These are phyloP conservation scores for Tuctoria greenei DNA, from an alignment of 176 grass and related monocot genomes.

Conservation along the genomic window DNA sequence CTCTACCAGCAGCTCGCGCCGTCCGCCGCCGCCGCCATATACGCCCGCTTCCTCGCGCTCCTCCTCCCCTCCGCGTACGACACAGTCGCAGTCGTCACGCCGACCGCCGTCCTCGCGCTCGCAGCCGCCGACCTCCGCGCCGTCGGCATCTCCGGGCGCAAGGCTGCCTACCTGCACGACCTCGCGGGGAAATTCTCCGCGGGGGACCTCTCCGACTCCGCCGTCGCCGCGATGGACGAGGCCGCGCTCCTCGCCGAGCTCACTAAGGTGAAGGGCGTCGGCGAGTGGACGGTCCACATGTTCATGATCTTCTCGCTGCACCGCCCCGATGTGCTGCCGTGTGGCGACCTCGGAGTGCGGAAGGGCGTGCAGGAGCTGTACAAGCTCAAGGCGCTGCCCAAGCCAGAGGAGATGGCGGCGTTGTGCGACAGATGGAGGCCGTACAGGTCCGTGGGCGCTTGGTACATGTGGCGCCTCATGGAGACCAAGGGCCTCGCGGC, in stretches of 20 bases:
- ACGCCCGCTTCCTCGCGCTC: constrained; percentile 55
- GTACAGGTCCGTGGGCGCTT: constrained; percentile 60
- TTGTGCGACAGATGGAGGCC: constrained; percentile 55
- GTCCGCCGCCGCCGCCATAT: constrained; percentile 54
- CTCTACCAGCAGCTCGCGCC: constrained; percentile 61
- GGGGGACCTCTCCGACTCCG: constrained; percentile 47
- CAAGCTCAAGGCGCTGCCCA: constrained; percentile 46
- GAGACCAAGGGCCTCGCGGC: constrained; percentile 45
- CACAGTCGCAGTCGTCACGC: constrained; percentile 12
- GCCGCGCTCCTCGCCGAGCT: constrained; percentile 46
- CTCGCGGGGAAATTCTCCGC: constrained; percentile 45
- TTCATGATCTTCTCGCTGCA: constrained; percentile 83
- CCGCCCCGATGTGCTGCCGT: constrained; percentile 64
- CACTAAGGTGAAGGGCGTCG: constrained; percentile 54
- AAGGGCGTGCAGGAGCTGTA: constrained; percentile 70
- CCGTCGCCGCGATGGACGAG: constrained; percentile 49
- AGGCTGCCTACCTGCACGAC: constrained; percentile 56
- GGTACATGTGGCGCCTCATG: constrained; percentile 76
- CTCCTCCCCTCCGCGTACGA: constrained; percentile 15
- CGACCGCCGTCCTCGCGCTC: constrained; percentile 50
- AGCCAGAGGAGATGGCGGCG: constrained; percentile 56
- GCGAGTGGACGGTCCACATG: constrained; percentile 73
- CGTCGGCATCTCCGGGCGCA: constrained; percentile 63
- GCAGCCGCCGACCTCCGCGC: constrained; percentile 49
- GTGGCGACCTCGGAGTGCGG: constrained; percentile 62